Conservation (phyloP, 352 stramenopile genomes). For the Globisporangium yorkense region DNA sequence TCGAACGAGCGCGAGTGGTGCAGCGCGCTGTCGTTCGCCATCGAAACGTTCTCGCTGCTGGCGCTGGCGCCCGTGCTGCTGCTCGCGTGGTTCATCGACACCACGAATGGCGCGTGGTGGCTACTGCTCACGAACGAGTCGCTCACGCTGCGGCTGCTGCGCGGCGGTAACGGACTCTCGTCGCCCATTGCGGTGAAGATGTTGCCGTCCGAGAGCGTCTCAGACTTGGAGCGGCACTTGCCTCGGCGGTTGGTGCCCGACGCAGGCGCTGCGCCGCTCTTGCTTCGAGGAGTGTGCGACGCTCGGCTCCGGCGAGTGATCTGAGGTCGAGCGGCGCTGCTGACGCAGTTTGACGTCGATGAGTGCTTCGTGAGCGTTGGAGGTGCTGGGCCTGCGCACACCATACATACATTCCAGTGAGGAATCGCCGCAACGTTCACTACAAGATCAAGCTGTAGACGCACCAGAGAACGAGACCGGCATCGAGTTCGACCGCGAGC, state of each 20-base stretch:
- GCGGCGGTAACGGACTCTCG: conserved; percentile 19
- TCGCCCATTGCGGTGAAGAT: conserved; percentile 23
- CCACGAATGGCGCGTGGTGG: conserved; percentile 14
- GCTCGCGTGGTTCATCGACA: conserved; percentile 11
- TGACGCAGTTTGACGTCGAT: conserved; percentile 2
- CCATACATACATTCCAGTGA: not conserved
- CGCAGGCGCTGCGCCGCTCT: not conserved
- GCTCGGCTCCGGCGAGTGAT: conserved; percentile 28
- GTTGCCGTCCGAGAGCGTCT: conserved; percentile 37
- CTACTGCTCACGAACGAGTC: conserved; percentile 20
- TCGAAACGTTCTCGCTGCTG: not conserved
- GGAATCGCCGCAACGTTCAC: no score
- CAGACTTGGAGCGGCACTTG: conserved; percentile 59
- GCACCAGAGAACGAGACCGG: conserved; percentile 36
- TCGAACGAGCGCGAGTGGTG: conserved; percentile 23
- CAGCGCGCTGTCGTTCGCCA: not conserved
- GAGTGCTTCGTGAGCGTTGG: conserved; percentile 4
- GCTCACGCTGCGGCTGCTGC: conserved; percentile 28
- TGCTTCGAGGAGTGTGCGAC: conserved; percentile 27
- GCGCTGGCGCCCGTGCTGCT: not conserved
- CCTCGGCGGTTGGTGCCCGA: conserved; percentile 19
- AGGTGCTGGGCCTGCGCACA: not conserved
- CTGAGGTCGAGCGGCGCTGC: conserved; percentile 5
- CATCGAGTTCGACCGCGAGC: conserved; percentile 75
- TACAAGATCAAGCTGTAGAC: not conserved